phyloP scores from a whole-genome alignment of 2,329 filamentous ascomycete species.

The Venturia asperata region DNA sequence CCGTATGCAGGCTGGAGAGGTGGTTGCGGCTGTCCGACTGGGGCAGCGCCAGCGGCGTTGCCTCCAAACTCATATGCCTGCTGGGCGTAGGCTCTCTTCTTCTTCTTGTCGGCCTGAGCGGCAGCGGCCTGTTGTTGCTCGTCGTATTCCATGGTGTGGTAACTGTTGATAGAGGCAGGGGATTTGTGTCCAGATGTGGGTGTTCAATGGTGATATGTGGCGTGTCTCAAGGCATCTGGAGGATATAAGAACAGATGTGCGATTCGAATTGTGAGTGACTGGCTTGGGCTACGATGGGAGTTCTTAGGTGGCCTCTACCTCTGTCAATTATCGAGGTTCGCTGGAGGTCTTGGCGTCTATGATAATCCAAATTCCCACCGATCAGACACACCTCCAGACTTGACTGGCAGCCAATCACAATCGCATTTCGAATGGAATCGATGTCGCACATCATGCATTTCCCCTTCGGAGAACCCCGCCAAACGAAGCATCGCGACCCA shows the following conservation, averaged over 20 bases:
- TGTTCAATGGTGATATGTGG: background rate
- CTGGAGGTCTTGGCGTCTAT: background rate
- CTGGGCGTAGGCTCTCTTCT: slow-evolving; percentile 91
- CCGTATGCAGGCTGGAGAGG: slow-evolving; percentile 28
- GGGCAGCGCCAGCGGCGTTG: slow-evolving; percentile 57
- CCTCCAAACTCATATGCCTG: slow-evolving; percentile 93
- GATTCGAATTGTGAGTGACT: background rate
- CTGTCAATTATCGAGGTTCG: background rate
- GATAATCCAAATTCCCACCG: background rate
- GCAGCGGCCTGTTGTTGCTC: slow-evolving; percentile 1
- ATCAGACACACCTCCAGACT: too few relatives aligned
- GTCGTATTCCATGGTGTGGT: slow-evolving; percentile 18
- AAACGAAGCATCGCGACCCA: background rate
- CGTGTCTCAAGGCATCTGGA: background rate
- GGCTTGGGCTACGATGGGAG: background rate
- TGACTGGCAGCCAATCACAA: background rate
- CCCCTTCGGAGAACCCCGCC: background rate
- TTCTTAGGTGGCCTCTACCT: slow-evolving; percentile 1
- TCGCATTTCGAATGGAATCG: background rate
- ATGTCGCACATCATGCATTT: slow-evolving; percentile 1
- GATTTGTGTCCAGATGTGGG: background rate
- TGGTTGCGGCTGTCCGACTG: slow-evolving; percentile 32
- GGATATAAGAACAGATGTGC: background rate
- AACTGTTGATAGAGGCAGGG: background rate
- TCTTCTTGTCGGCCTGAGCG: slow-evolving; percentile 46